Percentiles rank a stretch among this genome's conserved stretches.
These are phyloP conservation scores for Mallotus japonicus DNA, from an alignment of 441 rosid genomes.

Conservation along the genomic window DNA sequence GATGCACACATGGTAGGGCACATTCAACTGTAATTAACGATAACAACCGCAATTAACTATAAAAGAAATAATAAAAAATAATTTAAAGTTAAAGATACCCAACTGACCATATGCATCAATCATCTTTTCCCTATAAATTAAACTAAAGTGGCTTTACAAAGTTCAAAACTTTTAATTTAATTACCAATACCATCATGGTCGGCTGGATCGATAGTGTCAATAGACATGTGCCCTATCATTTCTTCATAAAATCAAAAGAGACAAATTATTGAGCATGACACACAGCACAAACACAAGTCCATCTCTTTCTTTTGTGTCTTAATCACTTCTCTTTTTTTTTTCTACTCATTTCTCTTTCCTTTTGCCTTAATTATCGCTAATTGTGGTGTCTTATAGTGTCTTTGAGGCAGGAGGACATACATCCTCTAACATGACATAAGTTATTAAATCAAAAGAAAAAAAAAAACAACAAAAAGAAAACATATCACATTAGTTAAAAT, in stretches of 20 bases:
- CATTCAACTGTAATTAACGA: constrained; percentile 21
- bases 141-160: constrained; percentile 2
- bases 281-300: neutral
- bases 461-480: neutral
- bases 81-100: neutral
- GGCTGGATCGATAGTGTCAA: neutral
- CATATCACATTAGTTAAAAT: no score
- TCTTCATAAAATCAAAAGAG: neutral
- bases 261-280: neutral
- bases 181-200: constrained; percentile 1
- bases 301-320: neutral
- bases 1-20: neutral
- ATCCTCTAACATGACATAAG: no score
- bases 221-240: neutral
- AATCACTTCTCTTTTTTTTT: neutral
- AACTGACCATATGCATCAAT: neutral
- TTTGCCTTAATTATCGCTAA: constrained; percentile 18
- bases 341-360: neutral
- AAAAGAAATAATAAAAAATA: neutral
- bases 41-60: constrained; percentile 11
- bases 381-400: neutral
- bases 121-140: neutral
- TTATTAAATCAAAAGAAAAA: no score
- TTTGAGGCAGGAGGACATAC: neutral
- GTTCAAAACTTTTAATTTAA: neutral